A percentile compares a stretch with the other conserved stretches of the same genome.
These are phyloP conservation scores for Lichina pygmaea DNA, from an alignment of 495 filamentous ascomycete species.

Conservation along the genomic window DNA sequence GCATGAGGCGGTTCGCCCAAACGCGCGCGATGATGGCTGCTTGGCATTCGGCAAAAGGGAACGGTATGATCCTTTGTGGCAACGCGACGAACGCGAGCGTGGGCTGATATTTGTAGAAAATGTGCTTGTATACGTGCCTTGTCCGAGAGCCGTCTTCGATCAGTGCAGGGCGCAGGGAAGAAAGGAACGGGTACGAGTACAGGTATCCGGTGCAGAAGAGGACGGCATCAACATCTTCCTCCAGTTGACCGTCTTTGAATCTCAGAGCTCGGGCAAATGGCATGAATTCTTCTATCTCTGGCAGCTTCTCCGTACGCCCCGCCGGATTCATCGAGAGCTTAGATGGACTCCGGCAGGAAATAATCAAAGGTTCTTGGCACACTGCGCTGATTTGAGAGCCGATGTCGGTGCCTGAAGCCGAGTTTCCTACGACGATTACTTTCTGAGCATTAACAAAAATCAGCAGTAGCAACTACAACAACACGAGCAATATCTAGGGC, in stretches of 20 bases:
- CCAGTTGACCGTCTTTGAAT: slow-evolving; percentile 25
- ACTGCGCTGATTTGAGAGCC: slow-evolving; percentile 38
- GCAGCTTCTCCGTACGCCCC: slow-evolving; percentile 22
- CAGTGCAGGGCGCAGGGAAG: slow-evolving; percentile 25
- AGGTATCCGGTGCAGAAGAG: slow-evolving; percentile 56
- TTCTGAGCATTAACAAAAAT: slow-evolving; percentile 11
- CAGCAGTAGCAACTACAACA: no score
- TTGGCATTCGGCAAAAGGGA: slow-evolving; percentile 55
- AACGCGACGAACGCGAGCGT: slow-evolving; percentile 56
- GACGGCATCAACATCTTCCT: slow-evolving; percentile 33
- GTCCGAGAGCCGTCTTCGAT: slow-evolving; percentile 43
- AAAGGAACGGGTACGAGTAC: slow-evolving; percentile 43
- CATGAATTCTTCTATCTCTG: slow-evolving; percentile 32
- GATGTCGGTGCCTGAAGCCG: slow-evolving; percentile 59
- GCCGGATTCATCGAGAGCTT: slow-evolving; percentile 6
- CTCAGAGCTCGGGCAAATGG: slow-evolving; percentile 20
- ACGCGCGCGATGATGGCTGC: slow-evolving; percentile 48
- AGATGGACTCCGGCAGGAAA: slow-evolving; percentile 22
- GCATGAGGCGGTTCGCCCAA: slow-evolving; percentile 34
- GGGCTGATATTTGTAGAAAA: slow-evolving; percentile 50
- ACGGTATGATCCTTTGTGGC: slow-evolving; percentile 59
- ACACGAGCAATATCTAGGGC: no score
- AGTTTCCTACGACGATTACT: slow-evolving; percentile 52
- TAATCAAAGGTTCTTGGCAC: slow-evolving; percentile 22
- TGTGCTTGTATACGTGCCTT: slow-evolving; percentile 41